Base-by-base conservation (phyloP, 192 early-diverging fungal species). In the Neocallimastix lanati region DNA sequence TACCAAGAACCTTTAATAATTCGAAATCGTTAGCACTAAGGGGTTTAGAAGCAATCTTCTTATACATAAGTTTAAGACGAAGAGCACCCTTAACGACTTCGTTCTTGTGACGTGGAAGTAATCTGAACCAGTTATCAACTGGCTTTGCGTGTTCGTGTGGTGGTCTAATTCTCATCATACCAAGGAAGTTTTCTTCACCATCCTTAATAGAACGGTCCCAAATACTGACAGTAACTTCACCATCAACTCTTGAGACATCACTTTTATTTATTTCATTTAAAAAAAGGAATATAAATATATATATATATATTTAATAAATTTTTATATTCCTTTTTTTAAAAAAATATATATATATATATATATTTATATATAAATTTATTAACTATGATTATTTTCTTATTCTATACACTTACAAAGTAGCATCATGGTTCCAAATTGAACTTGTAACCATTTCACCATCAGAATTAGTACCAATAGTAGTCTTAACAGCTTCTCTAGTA, bases 1-100 rank as follows among this genome's bases (percentile, higher is more conserved):
- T 96, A 77, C 97, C 97, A 85, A 98, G 93, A 78, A 97, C 94
- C 83, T 95, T 96, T 76, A 98, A 88, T 79, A 96, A 84, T 81
- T 96, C 96, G 86, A 98, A 98, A 78, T 93, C 92, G 76, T 97
- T 94, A 76, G 95, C 90, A 50, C 91, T 87, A 82, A 96, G 83
- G 28, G 93, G 92, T 11, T 33, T 33, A 33, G 91, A 86, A 82
- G 90, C 88, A 76, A 90, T 88, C 37, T 88, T 88, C 81, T 91
- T 90, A 85, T 91, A 93, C 81, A 87, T 89, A 76, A 91, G 84
- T 83, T 94, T 92, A 76, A 93, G 84, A 78, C 90, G 91, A 78
- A 93, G 88, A 76, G 86, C 86, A 79, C 93, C 93, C 13, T 91
- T 88, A 29, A 91, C 91, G 77, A 89, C 89, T 79, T 87, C 83